Evolutionary conservation across 164 flowering plant species (phyloP).

Genomic region (Vitis cinerea): DNA sequence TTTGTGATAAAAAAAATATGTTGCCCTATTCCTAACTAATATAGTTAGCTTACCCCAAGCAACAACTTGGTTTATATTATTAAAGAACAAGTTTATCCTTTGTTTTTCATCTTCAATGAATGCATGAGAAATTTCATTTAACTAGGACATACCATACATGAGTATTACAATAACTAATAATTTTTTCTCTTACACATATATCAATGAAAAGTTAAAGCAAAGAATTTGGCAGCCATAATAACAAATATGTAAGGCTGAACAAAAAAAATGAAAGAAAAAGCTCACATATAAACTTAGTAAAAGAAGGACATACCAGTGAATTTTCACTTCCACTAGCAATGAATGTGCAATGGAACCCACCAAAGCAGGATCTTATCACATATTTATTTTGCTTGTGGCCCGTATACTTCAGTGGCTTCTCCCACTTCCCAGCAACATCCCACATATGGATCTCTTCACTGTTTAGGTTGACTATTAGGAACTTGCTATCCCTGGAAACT

Average conservation of each 20-base stretch:
- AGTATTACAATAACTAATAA: too few species aligned
- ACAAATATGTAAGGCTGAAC: background rate
- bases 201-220: too few species aligned
- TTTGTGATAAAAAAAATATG: too few species aligned
- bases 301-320: slow-evolving; percentile 60
- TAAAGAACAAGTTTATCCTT: too few species aligned
- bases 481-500: slow-evolving; percentile 62
- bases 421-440: slow-evolving; percentile 65
- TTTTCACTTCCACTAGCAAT: slow-evolving; percentile 96
- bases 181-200: too few species aligned
- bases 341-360: slow-evolving; percentile 62
- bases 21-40: too few species aligned
- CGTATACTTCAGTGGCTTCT: slow-evolving; percentile 43
- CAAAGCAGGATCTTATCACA: slow-evolving; percentile 93
- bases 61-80: too few species aligned
- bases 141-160: too few species aligned
- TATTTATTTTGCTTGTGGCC: slow-evolving; percentile 82
- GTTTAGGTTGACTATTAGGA: slow-evolving; percentile 72
- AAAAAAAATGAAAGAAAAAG: background rate
- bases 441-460: slow-evolving; percentile 92
- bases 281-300: background rate
- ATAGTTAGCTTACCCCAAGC: too few species aligned
- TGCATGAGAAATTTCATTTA: too few species aligned
- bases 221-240: too few species aligned
- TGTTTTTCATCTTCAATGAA: too few species aligned